A percentile compares a stretch with the other conserved stretches of the same genome.
phyloP scores from a whole-genome alignment of 1,284 basidiomycete genomes.

The Naganishia sp. region DNA sequence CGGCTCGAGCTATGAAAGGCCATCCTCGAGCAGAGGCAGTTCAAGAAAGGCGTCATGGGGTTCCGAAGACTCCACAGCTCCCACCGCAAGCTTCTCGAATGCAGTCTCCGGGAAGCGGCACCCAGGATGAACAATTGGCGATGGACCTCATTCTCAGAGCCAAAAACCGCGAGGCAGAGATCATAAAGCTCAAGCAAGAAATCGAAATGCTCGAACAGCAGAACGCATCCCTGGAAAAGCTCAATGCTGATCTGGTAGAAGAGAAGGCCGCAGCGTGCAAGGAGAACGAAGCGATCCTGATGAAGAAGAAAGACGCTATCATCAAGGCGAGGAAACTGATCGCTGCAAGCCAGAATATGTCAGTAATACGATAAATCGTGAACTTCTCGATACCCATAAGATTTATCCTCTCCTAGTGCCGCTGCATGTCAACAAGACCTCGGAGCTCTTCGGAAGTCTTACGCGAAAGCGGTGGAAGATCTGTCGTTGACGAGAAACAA shows the following conservation, averaged over 20 bases:
- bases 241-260: constrained; percentile 2
- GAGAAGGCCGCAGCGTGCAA: background rate
- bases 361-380: background rate
- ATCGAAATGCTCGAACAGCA: background rate
- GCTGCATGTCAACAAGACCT: constrained; percentile 4
- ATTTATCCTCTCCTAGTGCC: background rate
- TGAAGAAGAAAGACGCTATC: constrained; percentile 11
- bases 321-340: constrained; percentile 6
- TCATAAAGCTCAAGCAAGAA: background rate
- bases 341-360: constrained; percentile 1
- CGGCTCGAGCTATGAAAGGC: background rate
- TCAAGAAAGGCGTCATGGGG: background rate
- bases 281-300: background rate
- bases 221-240: background rate
- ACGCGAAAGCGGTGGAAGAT: background rate
- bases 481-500: constrained; percentile 1
- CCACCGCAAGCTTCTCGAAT: background rate
- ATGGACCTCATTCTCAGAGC: constrained; percentile 13
- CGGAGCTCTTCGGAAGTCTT: background rate
- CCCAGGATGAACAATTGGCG: constrained; percentile 10
- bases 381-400: background rate
- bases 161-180: constrained; percentile 13
- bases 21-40: constrained; percentile 4
- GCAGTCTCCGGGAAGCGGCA: background rate
- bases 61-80: background rate